Evolutionary conservation across 331 rosid genomes (phyloP), one percentile per base, ranked within the genome.

Genomic region (Erythrophleum ivorense): DNA sequence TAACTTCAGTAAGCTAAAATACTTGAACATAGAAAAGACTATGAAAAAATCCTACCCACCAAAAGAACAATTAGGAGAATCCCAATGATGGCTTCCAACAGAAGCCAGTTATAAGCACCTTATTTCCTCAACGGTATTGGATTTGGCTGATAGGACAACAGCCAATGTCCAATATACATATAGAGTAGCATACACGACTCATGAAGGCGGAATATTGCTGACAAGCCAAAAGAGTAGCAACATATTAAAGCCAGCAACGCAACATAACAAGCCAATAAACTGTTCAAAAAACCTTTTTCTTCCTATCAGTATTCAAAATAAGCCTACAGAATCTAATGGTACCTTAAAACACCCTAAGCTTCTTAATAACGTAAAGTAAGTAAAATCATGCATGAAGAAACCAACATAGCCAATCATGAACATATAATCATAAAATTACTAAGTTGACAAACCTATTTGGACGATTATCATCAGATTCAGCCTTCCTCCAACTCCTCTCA

Each of bases 401-500:
- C 41, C 3, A 84, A 29, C 33, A 73, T 79, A 64, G 52, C 29
- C 74, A 55, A 77, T 50, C 13, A 66, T 38, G 24, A 78, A 60
- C 79, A 74, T 12, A 62, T 31, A 53, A 40, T 7, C 52, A 41
- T 46, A 66, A 7, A 60, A 71, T 1, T 16, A 75, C 73, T 34
- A 34, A 38, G 11, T 60, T 60, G 53, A 77, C 90, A 75, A 66
- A 92, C 97, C 97, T 89, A 64, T 86, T 72, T 1, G 91, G 86
- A 80, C 74, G 83, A 76, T 59, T 76, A 73, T 90, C 90, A 14
- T 83, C 77, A 53, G 72, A 34, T 29, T 77, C 87, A 6, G 92
- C 84, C 88, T 88, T 95, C 88, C 92, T 91, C 98, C 98, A 95
- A 82, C 83, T 86, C 88, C 84, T 83, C 82, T 89, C 97, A 34